Evolutionary conservation across 345 rosid species (phyloP).

Genomic region (Acer campestre): DNA sequence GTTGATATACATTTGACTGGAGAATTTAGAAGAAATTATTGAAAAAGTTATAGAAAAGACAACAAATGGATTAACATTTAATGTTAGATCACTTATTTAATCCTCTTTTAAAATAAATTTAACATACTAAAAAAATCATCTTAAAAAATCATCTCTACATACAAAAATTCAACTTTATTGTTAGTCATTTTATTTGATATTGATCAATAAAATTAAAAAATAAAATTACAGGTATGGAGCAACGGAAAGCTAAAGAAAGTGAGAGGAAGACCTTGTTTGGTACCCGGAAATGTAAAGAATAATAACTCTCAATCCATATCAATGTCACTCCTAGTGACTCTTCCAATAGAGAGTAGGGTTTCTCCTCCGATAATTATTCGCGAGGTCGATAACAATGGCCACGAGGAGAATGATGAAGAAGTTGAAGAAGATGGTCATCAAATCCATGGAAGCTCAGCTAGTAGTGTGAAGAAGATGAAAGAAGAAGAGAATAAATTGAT

Average conservation of each 20-base stretch:
- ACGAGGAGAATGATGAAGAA: constrained; percentile 8
- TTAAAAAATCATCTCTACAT: no score
- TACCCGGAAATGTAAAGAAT: constrained; percentile 24
- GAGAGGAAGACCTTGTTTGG: constrained; percentile 56
- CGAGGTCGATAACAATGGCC: background rate
- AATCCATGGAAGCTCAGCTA: background rate
- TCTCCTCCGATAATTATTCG: constrained; percentile 42
- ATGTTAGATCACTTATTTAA: no score
- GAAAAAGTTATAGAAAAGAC: no score
- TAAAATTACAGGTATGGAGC: constrained; percentile 69
- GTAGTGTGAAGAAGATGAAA: background rate
- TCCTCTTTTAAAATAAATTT: no score
- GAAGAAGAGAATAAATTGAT: constrained; percentile 21
- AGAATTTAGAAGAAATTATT: no score
- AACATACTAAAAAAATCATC: no score
- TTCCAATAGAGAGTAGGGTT: constrained; percentile 53
- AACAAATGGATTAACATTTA: no score
- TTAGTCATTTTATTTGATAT: no score
- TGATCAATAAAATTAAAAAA: no score
- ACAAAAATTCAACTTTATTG: no score
- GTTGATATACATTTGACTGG: no score
- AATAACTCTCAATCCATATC: constrained; percentile 29
- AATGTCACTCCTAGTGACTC: constrained; percentile 64
- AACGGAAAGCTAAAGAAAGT: constrained; percentile 76
- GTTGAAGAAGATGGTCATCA: constrained; percentile 29